These are phyloP conservation scores for Pyrenophora teres DNA, from an alignment of 2,329 filamentous ascomycete genomes.

Conservation along the genomic window DNA sequence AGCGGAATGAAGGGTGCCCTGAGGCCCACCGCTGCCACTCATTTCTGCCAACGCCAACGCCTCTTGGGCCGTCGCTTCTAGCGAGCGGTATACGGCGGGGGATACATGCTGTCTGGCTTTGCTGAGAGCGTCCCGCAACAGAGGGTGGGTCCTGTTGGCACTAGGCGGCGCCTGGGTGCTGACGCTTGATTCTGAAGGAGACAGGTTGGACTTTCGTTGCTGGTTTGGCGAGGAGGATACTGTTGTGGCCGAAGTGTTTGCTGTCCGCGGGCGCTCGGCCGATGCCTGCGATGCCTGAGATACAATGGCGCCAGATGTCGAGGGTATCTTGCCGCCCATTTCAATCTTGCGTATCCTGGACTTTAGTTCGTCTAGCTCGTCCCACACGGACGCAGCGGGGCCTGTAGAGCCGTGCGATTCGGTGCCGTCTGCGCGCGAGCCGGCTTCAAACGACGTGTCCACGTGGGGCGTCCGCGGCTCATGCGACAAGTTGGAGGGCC, in stretches of 20 bases:
- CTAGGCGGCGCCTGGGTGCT: slow-evolving; percentile 56
- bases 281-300: slow-evolving; percentile 65
- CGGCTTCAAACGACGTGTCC: slow-evolving; percentile 34
- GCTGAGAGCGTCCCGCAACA: slow-evolving; percentile 77
- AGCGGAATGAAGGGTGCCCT: slow-evolving; percentile 64
- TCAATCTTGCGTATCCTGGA: slow-evolving; percentile 90
- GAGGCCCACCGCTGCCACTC: slow-evolving; percentile 74
- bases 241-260: slow-evolving; percentile 88
- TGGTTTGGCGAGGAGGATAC: slow-evolving; percentile 88
- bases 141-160: slow-evolving; percentile 68
- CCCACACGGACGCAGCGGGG: slow-evolving; percentile 93
- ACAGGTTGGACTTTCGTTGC: slow-evolving; percentile 57
- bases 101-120: slow-evolving; percentile 75
- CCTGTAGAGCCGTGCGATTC: slow-evolving; percentile 88
- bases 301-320: slow-evolving; percentile 75
- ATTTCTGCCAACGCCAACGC: slow-evolving; percentile 78
- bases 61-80: slow-evolving; percentile 82
- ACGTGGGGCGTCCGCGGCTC: slow-evolving; percentile 34
- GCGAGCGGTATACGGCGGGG: slow-evolving; percentile 72
- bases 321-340: slow-evolving; percentile 82
- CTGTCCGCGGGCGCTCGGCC: slow-evolving; percentile 84
- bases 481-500: slow-evolving; percentile 42
- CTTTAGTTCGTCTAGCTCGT: slow-evolving; percentile 94
- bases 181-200: slow-evolving; percentile 49
- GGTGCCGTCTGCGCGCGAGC: slow-evolving; percentile 54